Conservation (phyloP, 2,329 filamentous ascomycete species). For the Cytospora piceae region DNA sequence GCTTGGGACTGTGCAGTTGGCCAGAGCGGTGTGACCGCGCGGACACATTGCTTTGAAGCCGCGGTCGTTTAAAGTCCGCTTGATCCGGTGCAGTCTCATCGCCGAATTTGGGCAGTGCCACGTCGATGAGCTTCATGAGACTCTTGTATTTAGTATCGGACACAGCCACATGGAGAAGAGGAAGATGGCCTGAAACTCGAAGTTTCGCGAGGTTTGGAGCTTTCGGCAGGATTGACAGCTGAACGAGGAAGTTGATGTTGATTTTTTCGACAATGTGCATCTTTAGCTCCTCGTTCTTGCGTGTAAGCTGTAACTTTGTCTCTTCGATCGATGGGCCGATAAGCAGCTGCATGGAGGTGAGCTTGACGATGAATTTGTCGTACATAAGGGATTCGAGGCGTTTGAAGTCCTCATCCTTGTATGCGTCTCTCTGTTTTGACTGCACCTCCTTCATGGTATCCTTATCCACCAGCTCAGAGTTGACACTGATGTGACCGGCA, state of each 20-base stretch:
- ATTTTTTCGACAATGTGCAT: slow-evolving; percentile 95
- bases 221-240: slow-evolving; percentile 95
- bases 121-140: slow-evolving; percentile 93
- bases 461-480: slow-evolving; percentile 90
- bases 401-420: slow-evolving; percentile 86
- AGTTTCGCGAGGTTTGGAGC: slow-evolving; percentile 91
- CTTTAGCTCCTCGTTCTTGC: slow-evolving; percentile 68
- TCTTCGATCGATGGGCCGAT: slow-evolving; percentile 93
- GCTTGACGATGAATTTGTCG: slow-evolving; percentile 90
- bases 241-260: slow-evolving; percentile 96
- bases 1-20: slow-evolving; percentile 39
- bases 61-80: slow-evolving; percentile 47
- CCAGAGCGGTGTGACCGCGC: slow-evolving; percentile 26
- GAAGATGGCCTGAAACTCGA: slow-evolving; percentile 87
- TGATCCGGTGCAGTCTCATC: slow-evolving; percentile 51
- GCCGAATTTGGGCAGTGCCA: slow-evolving; percentile 82
- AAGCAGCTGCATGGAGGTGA: slow-evolving; percentile 92
- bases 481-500: slow-evolving; percentile 92
- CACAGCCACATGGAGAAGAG: slow-evolving; percentile 86
- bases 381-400: slow-evolving; percentile 94
- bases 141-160: slow-evolving; percentile 98
- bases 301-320: slow-evolving; percentile 78
- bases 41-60: slow-evolving; percentile 52
- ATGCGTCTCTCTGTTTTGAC: slow-evolving; percentile 83
- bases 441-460: slow-evolving; percentile 89